Conservation (phyloP, 345 rosid species). For the Salix viminalis region DNA sequence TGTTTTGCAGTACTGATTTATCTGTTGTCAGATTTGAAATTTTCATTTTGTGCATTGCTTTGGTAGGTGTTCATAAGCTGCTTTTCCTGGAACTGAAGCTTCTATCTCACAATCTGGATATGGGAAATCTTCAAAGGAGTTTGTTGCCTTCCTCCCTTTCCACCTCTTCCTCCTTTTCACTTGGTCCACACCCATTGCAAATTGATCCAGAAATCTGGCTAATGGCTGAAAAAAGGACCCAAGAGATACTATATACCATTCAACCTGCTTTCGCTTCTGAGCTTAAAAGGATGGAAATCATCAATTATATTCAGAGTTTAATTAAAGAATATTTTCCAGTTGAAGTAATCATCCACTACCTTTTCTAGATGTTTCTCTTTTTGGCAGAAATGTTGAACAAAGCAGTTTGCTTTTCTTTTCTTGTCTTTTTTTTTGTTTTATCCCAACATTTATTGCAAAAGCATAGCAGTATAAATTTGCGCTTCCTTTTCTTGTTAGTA, state of each 20-base stretch:
- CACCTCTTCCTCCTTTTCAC: slow-evolving; percentile 24
- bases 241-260: slow-evolving; percentile 60
- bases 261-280: slow-evolving; percentile 69
- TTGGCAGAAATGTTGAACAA: not conserved
- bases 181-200: slow-evolving; percentile 31
- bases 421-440: not conserved
- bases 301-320: slow-evolving; percentile 49
- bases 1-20: slow-evolving; percentile 2
- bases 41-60: slow-evolving; percentile 16
- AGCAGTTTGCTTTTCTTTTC: not conserved
- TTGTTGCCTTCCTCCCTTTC: slow-evolving; percentile 41
- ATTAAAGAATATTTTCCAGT: slow-evolving; percentile 48
- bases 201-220: slow-evolving; percentile 58
- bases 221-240: slow-evolving; percentile 67
- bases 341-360: slow-evolving; percentile 45
- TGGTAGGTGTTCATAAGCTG: slow-evolving; percentile 15
- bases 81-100: slow-evolving; percentile 19
- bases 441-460: not conserved
- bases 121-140: slow-evolving; percentile 56
- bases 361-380: slow-evolving; percentile 1
- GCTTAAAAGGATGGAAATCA: slow-evolving; percentile 53
- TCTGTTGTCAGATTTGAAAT: slow-evolving; percentile 2
- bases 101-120: slow-evolving; percentile 27
- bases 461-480: not conserved
- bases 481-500: not conserved